Conservation (phyloP, 2,329 filamentous ascomycete species). For the Venturia carpophila region DNA sequence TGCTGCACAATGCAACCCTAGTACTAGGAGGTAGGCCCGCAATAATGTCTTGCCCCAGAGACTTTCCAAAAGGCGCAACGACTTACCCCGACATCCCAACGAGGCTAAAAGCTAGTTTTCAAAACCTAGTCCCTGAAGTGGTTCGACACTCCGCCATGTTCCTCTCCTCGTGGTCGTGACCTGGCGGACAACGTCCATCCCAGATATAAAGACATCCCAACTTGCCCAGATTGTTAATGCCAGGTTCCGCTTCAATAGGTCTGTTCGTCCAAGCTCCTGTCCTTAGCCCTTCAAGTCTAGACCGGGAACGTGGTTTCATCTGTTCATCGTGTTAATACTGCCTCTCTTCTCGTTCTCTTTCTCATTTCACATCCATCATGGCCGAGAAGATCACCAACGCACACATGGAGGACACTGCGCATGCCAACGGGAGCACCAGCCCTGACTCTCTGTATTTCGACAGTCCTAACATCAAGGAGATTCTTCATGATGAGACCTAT, state of each 20-base stretch:
- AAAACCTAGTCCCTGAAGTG: not conserved
- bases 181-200: not conserved
- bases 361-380: not conserved
- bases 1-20: not conserved
- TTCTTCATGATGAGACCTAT: not conserved
- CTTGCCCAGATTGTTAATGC: not conserved
- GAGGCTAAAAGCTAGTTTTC: not conserved
- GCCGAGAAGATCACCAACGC: not conserved
- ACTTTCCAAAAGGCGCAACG: not conserved
- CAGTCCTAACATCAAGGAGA: not conserved
- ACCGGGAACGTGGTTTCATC: not conserved
- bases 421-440: constrained; percentile 1
- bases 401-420: constrained; percentile 8
- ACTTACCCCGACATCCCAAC: not conserved
- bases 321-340: too few relatives aligned
- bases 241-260: not conserved
- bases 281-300: not conserved
- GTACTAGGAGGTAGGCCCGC: not conserved
- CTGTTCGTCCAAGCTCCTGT: not conserved
- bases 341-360: not conserved
- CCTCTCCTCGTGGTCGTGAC: constrained; percentile 1
- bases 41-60: not conserved
- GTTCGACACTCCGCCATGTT: constrained; percentile 7
- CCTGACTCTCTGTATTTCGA: constrained; percentile 6
- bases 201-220: not conserved